Conservation (phyloP, 129 eudicot genomes). For the Pulicaria dysenterica region DNA sequence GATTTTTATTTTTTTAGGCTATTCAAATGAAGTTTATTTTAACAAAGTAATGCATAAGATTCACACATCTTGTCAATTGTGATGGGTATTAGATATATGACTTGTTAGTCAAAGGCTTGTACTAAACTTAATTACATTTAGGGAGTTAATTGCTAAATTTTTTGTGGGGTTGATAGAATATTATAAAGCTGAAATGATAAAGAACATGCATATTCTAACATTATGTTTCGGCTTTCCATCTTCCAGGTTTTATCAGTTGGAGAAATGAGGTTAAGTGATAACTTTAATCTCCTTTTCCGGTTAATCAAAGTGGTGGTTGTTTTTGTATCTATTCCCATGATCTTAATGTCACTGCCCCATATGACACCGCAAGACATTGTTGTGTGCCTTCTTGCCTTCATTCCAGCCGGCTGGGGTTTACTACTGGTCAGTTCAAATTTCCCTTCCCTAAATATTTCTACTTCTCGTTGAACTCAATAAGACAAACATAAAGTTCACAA, state of each 20-base stretch:
- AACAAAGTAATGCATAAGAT: too few species aligned
- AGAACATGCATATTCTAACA: neutral
- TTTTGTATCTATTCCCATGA: slow-evolving; percentile 67
- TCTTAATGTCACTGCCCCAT: slow-evolving; percentile 60
- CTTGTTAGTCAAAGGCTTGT: too few species aligned
- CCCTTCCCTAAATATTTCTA: neutral
- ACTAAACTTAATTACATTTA: too few species aligned
- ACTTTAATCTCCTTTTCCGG: slow-evolving; percentile 86
- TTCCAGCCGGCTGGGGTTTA: slow-evolving; percentile 99
- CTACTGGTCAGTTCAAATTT: slow-evolving; percentile 74
- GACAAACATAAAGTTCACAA: too few species aligned
- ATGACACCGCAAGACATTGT: slow-evolving; percentile 75
- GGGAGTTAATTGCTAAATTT: too few species aligned
- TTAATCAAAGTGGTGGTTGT: slow-evolving; percentile 82
- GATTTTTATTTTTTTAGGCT: too few species aligned
- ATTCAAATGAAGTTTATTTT: too few species aligned
- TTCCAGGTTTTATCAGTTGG: slow-evolving; percentile 92
- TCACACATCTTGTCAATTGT: too few species aligned
- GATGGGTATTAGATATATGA: too few species aligned
- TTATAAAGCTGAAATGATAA: neutral
- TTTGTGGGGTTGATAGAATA: too few species aligned
- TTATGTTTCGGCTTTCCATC: neutral
- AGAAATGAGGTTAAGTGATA: slow-evolving; percentile 86
- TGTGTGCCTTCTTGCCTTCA: slow-evolving; percentile 91
- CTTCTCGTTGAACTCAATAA: neutral